These are phyloP conservation scores for Smallanthus sonchifolius DNA, from an alignment of 129 eudicot species.

Conservation along the genomic window DNA sequence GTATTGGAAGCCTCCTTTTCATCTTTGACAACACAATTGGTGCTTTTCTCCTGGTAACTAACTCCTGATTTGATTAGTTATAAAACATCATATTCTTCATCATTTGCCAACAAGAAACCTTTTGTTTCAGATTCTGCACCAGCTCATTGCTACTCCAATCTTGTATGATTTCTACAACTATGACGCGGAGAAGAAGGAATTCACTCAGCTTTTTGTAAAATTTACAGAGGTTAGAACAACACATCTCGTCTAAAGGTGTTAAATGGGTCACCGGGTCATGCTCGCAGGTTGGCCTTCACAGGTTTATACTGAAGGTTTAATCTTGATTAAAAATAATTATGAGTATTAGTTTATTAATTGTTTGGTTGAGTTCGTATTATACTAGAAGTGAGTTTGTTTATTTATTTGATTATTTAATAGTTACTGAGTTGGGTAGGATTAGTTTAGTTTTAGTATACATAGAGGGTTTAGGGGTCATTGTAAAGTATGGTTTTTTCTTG, in stretches of 20 bases:
- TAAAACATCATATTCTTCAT: neutral
- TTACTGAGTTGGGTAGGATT: no score
- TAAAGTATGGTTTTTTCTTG: no score
- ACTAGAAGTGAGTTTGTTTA: no score
- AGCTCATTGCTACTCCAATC: constrained; percentile 60
- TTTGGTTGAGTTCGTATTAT: no score
- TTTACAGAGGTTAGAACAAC: constrained; percentile 53
- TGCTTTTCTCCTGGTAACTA: constrained; percentile 64
- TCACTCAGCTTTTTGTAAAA: constrained; percentile 55
- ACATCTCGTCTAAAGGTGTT: neutral
- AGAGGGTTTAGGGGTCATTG: no score
- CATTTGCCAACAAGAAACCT: neutral
- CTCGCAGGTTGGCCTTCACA: no score
- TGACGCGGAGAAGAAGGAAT: constrained; percentile 62
- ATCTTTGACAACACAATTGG: constrained; percentile 68
- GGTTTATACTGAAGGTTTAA: no score
- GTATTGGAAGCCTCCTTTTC: constrained; percentile 69
- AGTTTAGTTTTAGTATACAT: no score
- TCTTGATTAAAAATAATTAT: no score
- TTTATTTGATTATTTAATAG: no score
- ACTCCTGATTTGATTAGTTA: neutral
- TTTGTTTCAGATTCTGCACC: constrained; percentile 56
- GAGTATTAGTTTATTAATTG: no score
- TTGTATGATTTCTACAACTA: constrained; percentile 88
- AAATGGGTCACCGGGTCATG: no score